These are phyloP conservation scores for Buddleja alternifolia DNA, from an alignment of 257 asterid genomes.

Conservation along the genomic window DNA sequence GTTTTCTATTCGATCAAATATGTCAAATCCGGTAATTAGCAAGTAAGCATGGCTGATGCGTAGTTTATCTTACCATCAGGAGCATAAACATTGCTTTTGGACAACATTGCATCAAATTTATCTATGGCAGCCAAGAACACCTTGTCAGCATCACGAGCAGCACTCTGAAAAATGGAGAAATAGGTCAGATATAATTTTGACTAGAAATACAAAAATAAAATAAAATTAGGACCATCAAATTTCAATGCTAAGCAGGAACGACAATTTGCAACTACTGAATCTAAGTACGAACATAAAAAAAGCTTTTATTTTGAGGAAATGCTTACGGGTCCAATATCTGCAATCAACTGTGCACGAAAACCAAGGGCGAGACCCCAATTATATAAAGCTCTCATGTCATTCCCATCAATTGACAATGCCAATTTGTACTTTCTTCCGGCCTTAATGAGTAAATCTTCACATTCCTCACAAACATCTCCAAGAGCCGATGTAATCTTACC, in stretches of 20 bases:
- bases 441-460: conserved; percentile 79
- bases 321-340: conserved; percentile 93
- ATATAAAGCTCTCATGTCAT: conserved; percentile 82
- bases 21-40: neutral
- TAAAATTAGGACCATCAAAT: too few relatives aligned
- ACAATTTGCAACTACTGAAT: conserved; percentile 19
- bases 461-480: conserved; percentile 74
- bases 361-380: conserved; percentile 95
- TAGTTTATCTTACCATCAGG: conserved; percentile 67
- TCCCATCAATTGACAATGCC: conserved; percentile 87
- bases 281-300: conserved; percentile 8
- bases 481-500: conserved; percentile 58
- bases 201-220: conserved; percentile 11
- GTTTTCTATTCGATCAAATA: neutral
- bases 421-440: conserved; percentile 83
- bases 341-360: conserved; percentile 86
- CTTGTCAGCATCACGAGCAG: conserved; percentile 85
- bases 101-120: conserved; percentile 91
- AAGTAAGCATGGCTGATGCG: conserved; percentile 17
- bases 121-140: conserved; percentile 93
- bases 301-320: conserved; percentile 11
- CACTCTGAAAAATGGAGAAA: conserved; percentile 52
- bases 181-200: conserved; percentile 1
- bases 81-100: conserved; percentile 74
- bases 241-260: conserved; percentile 3